These are phyloP conservation scores for Fistulinella staudtii DNA, from an alignment of 1,284 basidiomycete species.

Conservation along the genomic window DNA sequence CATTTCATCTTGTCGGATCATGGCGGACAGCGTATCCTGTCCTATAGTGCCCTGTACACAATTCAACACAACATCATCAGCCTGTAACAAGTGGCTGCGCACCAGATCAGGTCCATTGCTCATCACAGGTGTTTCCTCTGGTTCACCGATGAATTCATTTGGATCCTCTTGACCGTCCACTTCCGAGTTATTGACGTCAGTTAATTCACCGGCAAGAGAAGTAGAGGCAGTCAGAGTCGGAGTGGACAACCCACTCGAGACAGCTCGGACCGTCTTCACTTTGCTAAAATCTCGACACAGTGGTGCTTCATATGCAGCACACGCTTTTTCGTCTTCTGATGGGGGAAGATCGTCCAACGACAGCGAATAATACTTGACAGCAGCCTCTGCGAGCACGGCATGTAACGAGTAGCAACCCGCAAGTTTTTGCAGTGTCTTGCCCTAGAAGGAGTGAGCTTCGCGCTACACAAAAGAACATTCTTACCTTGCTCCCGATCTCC, in stretches of 20 bases:
- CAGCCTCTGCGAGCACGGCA: conserved; percentile 39
- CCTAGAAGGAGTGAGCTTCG: conserved; percentile 37
- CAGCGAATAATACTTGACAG: conserved; percentile 48
- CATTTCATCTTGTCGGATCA: conserved; percentile 68
- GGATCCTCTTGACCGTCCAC: conserved; percentile 20
- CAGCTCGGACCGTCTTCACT: conserved; percentile 26
- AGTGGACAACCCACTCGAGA: conserved; percentile 16
- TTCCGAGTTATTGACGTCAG: conserved; percentile 8
- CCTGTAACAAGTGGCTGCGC: conserved; percentile 15
- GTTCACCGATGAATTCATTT: conserved; percentile 24
- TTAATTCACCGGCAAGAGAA: conserved; percentile 9
- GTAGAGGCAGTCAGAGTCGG: conserved; percentile 6
- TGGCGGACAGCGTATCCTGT: conserved; percentile 60
- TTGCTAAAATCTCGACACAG: conserved; percentile 48
- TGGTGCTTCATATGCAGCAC: conserved; percentile 41
- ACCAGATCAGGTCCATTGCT: conserved; percentile 31
- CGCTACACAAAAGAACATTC: conserved; percentile 9
- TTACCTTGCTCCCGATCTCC: conserved; percentile 62
- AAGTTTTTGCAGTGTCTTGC: conserved; percentile 58
- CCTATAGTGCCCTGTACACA: conserved; percentile 51
- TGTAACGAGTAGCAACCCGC: conserved; percentile 39
- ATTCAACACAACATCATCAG: conserved; percentile 9
- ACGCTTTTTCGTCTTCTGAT: conserved; percentile 43
- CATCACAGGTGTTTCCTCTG: conserved; percentile 13
- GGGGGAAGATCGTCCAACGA: conserved; percentile 52